A percentile compares a stretch with the other conserved stretches of the same genome.
These are phyloP conservation scores for Asterophora parasitica DNA, from an alignment of 768 basidiomycete genomes.

Conservation along the genomic window DNA sequence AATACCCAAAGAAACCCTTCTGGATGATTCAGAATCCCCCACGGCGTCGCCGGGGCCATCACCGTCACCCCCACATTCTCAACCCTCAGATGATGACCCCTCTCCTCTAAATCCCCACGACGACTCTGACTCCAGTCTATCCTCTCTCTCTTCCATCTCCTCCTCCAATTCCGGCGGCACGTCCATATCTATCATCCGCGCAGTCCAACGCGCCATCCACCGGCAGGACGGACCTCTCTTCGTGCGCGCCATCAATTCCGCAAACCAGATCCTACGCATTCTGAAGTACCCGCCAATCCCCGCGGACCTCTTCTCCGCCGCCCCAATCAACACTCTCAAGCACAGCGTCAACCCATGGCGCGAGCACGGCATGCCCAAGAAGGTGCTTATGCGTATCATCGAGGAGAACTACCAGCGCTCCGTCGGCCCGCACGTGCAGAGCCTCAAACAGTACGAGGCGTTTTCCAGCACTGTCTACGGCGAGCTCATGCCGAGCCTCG, in stretches of 20 bases:
- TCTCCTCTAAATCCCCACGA: conserved; percentile 25
- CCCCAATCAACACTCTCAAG: conserved; percentile 45
- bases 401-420: conserved; percentile 93
- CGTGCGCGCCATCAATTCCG: conserved; percentile 49
- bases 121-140: conserved; percentile 24
- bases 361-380: conserved; percentile 50
- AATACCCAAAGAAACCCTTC: conserved; percentile 46
- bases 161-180: conserved; percentile 22
- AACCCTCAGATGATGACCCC: conserved; percentile 24
- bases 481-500: conserved; percentile 80
- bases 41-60: conserved; percentile 30
- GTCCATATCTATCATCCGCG: conserved; percentile 40
- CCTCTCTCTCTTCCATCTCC: conserved; percentile 27
- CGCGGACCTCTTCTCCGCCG: conserved; percentile 42
- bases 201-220: conserved; percentile 66
- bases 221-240: conserved; percentile 70
- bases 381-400: conserved; percentile 68
- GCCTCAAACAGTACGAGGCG: conserved; percentile 74
- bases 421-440: conserved; percentile 85
- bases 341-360: conserved; percentile 46
- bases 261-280: conserved; percentile 56
- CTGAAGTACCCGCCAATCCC: conserved; percentile 65
- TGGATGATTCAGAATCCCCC: conserved; percentile 20
- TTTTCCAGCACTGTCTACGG: conserved; percentile 87
- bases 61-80: conserved; percentile 35